A percentile compares a stretch with the other conserved stretches of the same genome.
Evolutionary conservation across 257 asterid species (phyloP).

Genomic region (Nicotiana knightiana): DNA sequence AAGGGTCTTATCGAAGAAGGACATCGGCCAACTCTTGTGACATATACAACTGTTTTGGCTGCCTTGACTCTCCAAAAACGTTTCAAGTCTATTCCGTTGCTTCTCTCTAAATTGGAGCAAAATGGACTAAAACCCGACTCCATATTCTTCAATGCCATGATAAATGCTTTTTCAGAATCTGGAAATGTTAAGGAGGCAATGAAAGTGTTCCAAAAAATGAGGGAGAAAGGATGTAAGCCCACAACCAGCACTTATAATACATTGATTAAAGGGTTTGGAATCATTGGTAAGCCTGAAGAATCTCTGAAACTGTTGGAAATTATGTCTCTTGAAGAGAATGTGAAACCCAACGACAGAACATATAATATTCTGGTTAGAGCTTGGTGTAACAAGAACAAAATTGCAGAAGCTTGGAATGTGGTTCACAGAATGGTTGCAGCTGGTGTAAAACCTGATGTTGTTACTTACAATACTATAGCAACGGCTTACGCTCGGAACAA

Average conservation of each 20-base stretch:
- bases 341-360: slow-evolving; percentile 81
- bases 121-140: slow-evolving; percentile 84
- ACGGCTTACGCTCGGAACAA: slow-evolving; percentile 69
- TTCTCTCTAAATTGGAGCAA: slow-evolving; percentile 58
- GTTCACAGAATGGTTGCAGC: slow-evolving; percentile 53
- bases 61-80: slow-evolving; percentile 76
- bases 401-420: slow-evolving; percentile 64
- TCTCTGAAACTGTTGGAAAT: slow-evolving; percentile 57
- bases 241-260: slow-evolving; percentile 80
- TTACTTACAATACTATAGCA: slow-evolving; percentile 76
- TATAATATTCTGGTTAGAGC: slow-evolving; percentile 77
- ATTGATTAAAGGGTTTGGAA: slow-evolving; percentile 80
- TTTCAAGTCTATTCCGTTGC: slow-evolving; percentile 71
- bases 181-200: slow-evolving; percentile 82
- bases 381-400: slow-evolving; percentile 70
- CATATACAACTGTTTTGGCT: slow-evolving; percentile 77
- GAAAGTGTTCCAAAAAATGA: slow-evolving; percentile 64
- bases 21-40: slow-evolving; percentile 82
- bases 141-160: slow-evolving; percentile 86
- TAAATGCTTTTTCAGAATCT: slow-evolving; percentile 91
- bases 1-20: slow-evolving; percentile 71
- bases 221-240: slow-evolving; percentile 73
- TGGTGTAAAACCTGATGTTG: slow-evolving; percentile 75
- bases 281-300: slow-evolving; percentile 81
- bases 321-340: slow-evolving; percentile 46